Base-by-base conservation (phyloP, 495 filamentous ascomycete genomes). In the Neurospora sp. region DNA sequence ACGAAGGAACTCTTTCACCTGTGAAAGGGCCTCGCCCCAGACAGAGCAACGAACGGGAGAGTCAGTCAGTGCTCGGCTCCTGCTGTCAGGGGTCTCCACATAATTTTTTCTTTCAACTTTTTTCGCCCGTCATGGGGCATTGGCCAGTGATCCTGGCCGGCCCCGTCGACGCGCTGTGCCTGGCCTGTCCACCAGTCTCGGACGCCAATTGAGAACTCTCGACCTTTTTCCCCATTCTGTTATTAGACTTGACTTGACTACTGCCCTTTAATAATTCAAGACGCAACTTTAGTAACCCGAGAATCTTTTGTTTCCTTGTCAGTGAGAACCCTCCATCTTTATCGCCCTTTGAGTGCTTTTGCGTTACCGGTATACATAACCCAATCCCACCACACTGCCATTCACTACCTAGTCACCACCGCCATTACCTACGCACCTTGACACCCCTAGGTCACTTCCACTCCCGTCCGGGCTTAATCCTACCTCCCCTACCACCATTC, bases 41-140 rank as follows among this genome's bases (percentile, higher is more conserved):
- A 42, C 40, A 44, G 41, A n/a, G 8, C n/a, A 48, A 53, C 45
- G 8, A 53, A 53, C 45, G 20, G 45, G n/a, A 20, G n/a, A 22
- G 44, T 53, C 45, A 53, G 48, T 59, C 27, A 31, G 27, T 31
- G 22, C 53, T 59, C 44, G 44, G 44, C 44, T 31, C 27, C 27
- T 42, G 42, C 42, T 65, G 53, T 35, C 27, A 35, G 27, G 27
- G 27, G 45, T 74, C 78, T 78, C 78, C 77, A 80, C 78, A 75
- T 71, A 76, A 69, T 17, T 65, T 73, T 79, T 76, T 79, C 76
- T 77, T 80, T 78, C 61, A 76, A 75, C 78, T 76, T 72, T 76
- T 53, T 72, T 41, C 59, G 61, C 27, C 71, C 71, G 70, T 27
- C 41, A 79, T 78, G 75, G 74, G 71, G 68, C 12, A 41, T 37